Base-by-base conservation (phyloP, 2,329 filamentous ascomycete species). In the Claviceps cyperi region DNA sequence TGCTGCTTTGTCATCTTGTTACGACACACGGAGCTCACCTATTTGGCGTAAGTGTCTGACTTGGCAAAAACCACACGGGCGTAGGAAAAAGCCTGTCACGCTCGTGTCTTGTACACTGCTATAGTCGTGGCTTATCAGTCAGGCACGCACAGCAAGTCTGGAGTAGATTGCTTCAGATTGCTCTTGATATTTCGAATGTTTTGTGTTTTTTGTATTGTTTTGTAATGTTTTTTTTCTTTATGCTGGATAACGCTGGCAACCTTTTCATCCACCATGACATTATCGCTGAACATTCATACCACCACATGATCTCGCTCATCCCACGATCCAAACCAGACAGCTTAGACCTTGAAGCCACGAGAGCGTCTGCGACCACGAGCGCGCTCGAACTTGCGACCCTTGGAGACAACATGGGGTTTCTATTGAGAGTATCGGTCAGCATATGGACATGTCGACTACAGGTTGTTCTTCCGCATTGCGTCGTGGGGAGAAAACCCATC, bases 261-360 rank as follows among this genome's bases (percentile, higher is more conserved):
- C 53, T 57, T 57, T 61, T 37, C 2, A 5, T 57, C 56, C 56
- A 50, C 55, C 56, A 54, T 22, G 21, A 50, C 40, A 49, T 50
- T 43, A 49, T 48, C 53, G 48, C 21, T 46, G 8, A 44, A 19
- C 17, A n/a, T 43, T 28, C 43, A 39, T 22, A 37, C 48, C 53
- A 51, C 47, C 36, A 37, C 17, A 17, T 46, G 47, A 39, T 48
- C 38, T 40, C 35, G 24, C 51, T 38, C 17, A 24, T 37, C 21
- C 35, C 47, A 51, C 56, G 57, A 57, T 57, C 54, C 50, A 52
- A 56, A 51, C 28, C 52, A 51, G 56, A 53, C 57, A 59, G 71
- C 70, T 87, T 95, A 98, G 71, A 98, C 92, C 89, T 98, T 98
- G 90, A 98, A 98, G 81, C 94, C 92, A 68, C 86, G 83, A 66